phyloP scores from a whole-genome alignment of 2,329 filamentous ascomycete species.

The Juglanconis juglandina region DNA sequence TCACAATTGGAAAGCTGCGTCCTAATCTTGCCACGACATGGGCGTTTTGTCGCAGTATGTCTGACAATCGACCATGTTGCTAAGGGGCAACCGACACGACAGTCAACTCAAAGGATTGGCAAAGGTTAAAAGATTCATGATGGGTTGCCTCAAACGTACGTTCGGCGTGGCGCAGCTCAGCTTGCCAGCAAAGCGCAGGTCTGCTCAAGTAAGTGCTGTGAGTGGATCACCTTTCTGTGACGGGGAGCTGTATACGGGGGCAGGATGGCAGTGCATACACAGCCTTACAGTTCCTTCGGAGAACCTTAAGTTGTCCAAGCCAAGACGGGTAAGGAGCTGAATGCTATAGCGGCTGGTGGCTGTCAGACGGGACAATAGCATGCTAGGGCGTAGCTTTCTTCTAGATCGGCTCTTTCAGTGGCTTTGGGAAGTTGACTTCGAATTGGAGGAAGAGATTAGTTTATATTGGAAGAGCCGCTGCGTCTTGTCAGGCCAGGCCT shows the following conservation, averaged over 20 bases:
- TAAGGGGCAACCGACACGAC: background rate
- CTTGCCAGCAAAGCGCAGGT: background rate
- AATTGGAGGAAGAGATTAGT: too few species aligned
- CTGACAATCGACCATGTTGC: background rate
- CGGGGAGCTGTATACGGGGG: background rate
- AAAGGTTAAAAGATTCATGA: background rate
- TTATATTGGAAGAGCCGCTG: too few species aligned
- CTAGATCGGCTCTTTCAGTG: background rate
- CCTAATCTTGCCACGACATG: too few species aligned
- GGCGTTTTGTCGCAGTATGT: background rate
- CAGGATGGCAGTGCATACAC: background rate
- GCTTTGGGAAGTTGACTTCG: too few species aligned
- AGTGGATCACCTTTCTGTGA: background rate
- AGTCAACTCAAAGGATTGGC: background rate
- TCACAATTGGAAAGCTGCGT: too few species aligned
- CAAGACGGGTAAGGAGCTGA: too few species aligned
- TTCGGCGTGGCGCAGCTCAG: slow-evolving; percentile 1
- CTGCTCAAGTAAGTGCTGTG: background rate
- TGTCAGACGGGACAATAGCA: background rate
- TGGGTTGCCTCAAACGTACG: background rate
- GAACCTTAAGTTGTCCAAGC: background rate
- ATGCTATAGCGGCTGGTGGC: background rate
- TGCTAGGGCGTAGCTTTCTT: background rate
- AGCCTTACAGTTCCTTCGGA: background rate
- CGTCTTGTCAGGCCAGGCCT: too few species aligned